phyloP scores from a whole-genome alignment of 1,139 yeast genomes.

The Debaryomycetaceae sp. region DNA sequence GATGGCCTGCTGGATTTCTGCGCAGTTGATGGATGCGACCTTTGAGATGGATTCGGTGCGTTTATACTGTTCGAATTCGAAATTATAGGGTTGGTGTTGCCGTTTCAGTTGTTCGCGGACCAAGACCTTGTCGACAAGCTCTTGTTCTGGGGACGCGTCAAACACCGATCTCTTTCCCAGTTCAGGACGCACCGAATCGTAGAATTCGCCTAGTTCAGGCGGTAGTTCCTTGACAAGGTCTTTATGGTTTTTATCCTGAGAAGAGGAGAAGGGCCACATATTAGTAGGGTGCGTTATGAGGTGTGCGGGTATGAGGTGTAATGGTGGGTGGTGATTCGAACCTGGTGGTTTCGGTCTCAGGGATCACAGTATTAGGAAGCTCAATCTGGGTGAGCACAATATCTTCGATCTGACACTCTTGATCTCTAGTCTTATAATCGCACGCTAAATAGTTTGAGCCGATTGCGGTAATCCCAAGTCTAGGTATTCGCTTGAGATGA shows the following conservation, averaged over 20 bases:
- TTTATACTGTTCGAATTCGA: constrained; percentile 25
- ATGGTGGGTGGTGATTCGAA: neutral
- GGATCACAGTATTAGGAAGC: no score
- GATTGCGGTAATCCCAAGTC: no score
- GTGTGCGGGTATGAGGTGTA: neutral
- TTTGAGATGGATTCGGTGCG: constrained; percentile 14
- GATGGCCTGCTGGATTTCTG: constrained; percentile 31
- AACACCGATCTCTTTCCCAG: constrained; percentile 14
- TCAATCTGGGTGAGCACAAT: no score
- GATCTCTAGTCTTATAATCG: no score
- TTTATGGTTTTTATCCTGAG: constrained; percentile 12
- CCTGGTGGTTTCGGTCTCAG: no score
- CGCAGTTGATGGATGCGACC: constrained; percentile 28
- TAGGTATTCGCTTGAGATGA: neutral
- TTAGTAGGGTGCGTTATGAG: no score
- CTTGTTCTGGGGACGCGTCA: constrained; percentile 18
- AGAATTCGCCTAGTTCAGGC: constrained; percentile 18
- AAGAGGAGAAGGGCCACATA: constrained; percentile 8
- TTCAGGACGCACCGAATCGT: constrained; percentile 22
- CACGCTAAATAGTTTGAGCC: no score
- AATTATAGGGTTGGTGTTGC: constrained; percentile 8
- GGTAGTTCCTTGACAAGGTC: constrained; percentile 24
- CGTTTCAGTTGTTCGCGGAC: constrained; percentile 7
- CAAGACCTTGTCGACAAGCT: constrained; percentile 19
- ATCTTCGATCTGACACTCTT: no score